phyloP scores from a whole-genome alignment of 805 yeast genomes.

The Sugiyamaella boreocaroliniensis region DNA sequence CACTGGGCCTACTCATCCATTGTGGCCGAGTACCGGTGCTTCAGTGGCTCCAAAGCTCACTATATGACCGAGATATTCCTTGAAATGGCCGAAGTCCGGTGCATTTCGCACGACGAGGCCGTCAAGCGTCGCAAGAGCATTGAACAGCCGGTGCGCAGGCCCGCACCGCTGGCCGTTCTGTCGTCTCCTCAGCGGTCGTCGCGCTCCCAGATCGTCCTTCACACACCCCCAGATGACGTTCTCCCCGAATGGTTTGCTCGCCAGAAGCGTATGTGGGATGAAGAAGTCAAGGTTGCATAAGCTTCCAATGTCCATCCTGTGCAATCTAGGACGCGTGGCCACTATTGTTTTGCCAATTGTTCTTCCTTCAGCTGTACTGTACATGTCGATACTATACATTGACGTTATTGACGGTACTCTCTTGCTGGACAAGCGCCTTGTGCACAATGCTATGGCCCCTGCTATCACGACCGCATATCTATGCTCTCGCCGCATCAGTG shows the following conservation, averaged over 20 bases:
- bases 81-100: conserved; percentile 59
- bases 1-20: conserved; percentile 86
- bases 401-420: too few relatives aligned
- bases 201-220: conserved; percentile 27
- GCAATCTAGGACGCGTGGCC: too few relatives aligned
- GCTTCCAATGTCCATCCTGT: too few relatives aligned
- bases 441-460: too few relatives aligned
- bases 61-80: conserved; percentile 77
- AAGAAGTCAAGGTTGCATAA: conserved; percentile 17
- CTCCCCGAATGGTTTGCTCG: conserved; percentile 72
- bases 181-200: not conserved
- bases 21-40: conserved; percentile 75
- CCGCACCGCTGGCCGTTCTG: not conserved
- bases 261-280: conserved; percentile 61
- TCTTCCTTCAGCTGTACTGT: too few relatives aligned
- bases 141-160: conserved; percentile 20
- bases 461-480: too few relatives aligned
- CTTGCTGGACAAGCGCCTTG: too few relatives aligned
- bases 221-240: conserved; percentile 53
- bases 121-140: conserved; percentile 29
- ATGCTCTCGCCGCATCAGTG: too few relatives aligned
- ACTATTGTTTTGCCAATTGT: too few relatives aligned
- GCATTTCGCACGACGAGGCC: conserved; percentile 51
- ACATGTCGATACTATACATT: too few relatives aligned
- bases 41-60: conserved; percentile 63